Evolutionary conservation across 2,329 filamentous ascomycete genomes (phyloP).

Genomic region (Aspergillus calidoustus): DNA sequence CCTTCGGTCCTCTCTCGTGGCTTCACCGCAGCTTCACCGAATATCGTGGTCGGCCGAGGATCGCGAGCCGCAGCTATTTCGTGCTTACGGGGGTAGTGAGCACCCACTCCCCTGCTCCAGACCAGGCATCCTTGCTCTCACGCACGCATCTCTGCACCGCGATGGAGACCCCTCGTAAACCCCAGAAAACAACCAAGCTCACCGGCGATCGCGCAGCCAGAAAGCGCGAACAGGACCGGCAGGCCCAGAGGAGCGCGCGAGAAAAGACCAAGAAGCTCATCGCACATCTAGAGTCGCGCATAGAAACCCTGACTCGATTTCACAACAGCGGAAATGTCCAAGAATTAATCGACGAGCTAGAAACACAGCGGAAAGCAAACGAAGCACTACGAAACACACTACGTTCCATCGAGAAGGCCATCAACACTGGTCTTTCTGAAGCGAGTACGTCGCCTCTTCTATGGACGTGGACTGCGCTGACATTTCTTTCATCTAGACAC

Average conservation of each 20-base stretch:
- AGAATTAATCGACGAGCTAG: conserved; percentile 17
- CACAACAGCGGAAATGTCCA: conserved; percentile 17
- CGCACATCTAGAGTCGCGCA: conserved; percentile 17
- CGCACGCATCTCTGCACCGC: neutral
- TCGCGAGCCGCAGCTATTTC: neutral
- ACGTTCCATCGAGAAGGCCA: conserved; percentile 15
- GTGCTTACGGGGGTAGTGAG: neutral
- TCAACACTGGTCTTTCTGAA: conserved; percentile 13
- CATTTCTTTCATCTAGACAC: neutral
- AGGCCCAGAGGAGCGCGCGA: conserved; percentile 20
- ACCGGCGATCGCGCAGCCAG: conserved; percentile 17
- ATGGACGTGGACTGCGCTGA: neutral
- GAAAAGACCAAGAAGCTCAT: conserved; percentile 21
- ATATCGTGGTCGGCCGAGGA: conserved; percentile 2
- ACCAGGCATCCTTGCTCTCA: neutral
- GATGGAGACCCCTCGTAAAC: conserved; percentile 16
- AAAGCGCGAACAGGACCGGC: conserved; percentile 22
- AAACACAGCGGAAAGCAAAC: conserved; percentile 16
- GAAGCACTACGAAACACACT: conserved; percentile 12
- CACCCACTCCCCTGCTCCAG: neutral
- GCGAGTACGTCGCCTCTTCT: neutral
- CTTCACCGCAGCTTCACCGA: conserved; percentile 1
- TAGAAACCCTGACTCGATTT: conserved; percentile 17
- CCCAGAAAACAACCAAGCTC: conserved; percentile 8
- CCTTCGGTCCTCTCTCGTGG: neutral